These are phyloP conservation scores for Acanthamoeba triangularis DNA, from an alignment of 208 protist genomes.

Conservation along the genomic window DNA sequence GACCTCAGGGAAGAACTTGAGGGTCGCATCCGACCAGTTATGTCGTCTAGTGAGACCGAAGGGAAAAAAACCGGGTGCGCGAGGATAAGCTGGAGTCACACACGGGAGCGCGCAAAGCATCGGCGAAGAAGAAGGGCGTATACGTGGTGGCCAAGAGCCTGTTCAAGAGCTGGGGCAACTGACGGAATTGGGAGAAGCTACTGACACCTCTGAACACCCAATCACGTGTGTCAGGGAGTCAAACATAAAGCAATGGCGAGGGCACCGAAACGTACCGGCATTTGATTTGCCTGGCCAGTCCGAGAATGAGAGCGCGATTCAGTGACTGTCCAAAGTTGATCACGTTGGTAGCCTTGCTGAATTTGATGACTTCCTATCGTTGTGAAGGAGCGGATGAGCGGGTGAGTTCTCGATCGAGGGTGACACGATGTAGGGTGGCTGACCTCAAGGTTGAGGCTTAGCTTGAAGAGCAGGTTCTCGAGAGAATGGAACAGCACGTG, in stretches of 20 bases:
- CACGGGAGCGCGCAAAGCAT: neutral
- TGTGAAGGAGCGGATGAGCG: neutral
- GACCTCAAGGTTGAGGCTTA: slow-evolving; percentile 45
- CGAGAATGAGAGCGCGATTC: slow-evolving; percentile 41
- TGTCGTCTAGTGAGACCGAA: neutral
- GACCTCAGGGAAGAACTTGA: slow-evolving; percentile 52
- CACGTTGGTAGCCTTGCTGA: slow-evolving; percentile 24
- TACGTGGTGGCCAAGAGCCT: slow-evolving; percentile 25
- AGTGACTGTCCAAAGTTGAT: slow-evolving; percentile 57
- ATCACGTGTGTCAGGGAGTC: neutral
- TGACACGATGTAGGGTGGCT: neutral
- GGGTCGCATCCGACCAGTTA: slow-evolving; percentile 16
- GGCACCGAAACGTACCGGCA: neutral
- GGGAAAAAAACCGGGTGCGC: neutral
- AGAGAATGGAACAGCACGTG: slow-evolving; percentile 57
- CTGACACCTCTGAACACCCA: neutral
- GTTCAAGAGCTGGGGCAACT: neutral
- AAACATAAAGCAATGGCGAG: too few species aligned
- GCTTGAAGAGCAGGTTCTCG: slow-evolving; percentile 65
- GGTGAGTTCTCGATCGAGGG: neutral
- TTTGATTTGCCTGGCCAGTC: slow-evolving; percentile 60
- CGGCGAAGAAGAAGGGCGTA: neutral
- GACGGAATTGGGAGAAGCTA: neutral
- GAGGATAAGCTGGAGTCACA: too few species aligned
- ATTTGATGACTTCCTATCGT: slow-evolving; percentile 30